Evolutionary conservation across 768 basidiomycete genomes (phyloP).

Genomic region (Pisolithus microcarpus): DNA sequence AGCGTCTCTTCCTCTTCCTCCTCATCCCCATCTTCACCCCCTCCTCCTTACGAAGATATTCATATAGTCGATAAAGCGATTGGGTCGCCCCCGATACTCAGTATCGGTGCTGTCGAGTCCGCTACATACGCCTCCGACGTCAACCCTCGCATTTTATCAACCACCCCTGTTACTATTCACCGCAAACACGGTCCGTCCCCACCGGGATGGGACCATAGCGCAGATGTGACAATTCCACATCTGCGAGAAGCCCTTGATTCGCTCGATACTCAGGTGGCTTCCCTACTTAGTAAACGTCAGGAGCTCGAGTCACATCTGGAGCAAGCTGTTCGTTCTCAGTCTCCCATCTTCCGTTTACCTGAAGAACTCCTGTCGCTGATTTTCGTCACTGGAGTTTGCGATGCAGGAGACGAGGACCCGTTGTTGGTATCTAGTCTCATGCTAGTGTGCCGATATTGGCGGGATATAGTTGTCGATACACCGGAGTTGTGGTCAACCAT

Average conservation of each 20-base stretch:
- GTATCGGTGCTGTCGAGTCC: conserved; percentile 11
- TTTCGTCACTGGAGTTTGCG: conserved; percentile 64
- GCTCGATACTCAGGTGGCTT: conserved; percentile 68
- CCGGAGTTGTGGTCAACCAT: conserved; percentile 74
- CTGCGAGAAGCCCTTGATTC: conserved; percentile 66
- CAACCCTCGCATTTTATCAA: conserved; percentile 3
- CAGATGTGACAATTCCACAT: conserved; percentile 38
- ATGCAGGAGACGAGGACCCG: conserved; percentile 60
- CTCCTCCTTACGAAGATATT: conserved; percentile 29
- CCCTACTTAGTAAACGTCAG: conserved; percentile 56
- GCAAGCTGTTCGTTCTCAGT: conserved; percentile 68
- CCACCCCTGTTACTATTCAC: background rate
- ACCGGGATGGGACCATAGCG: conserved; percentile 13
- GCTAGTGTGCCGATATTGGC: conserved; percentile 81
- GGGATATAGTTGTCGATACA: conserved; percentile 63
- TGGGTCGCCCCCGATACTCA: conserved; percentile 14
- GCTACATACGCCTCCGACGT: conserved; percentile 2
- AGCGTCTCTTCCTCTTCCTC: conserved; percentile 20
- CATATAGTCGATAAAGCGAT: conserved; percentile 23
- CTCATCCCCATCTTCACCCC: conserved; percentile 25
- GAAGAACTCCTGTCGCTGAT: conserved; percentile 73
- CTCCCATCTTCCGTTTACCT: conserved; percentile 74
- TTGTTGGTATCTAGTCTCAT: conserved; percentile 69
- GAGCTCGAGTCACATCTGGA: conserved; percentile 66
- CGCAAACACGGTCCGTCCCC: conserved; percentile 4